phyloP scores from a whole-genome alignment of 306 rosid species.

The Vigna trinervia region DNA sequence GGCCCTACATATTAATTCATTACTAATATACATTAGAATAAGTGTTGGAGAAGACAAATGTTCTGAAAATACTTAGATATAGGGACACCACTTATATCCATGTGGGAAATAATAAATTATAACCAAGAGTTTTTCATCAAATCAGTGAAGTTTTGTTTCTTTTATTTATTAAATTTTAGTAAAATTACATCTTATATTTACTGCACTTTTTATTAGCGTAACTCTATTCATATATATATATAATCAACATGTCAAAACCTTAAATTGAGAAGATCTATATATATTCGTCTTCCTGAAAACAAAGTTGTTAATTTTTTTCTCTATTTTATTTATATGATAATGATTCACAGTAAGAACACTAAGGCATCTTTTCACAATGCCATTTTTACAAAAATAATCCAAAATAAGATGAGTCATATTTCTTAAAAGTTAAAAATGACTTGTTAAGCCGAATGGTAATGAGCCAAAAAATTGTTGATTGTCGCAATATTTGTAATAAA shows the following conservation, averaged over 20 bases:
- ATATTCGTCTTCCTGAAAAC: neutral
- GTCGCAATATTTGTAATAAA: neutral
- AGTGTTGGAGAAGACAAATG: neutral
- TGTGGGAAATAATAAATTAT: neutral
- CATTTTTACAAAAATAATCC: neutral
- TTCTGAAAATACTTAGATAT: neutral
- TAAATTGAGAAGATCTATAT: too few relatives aligned
- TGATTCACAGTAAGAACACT: neutral
- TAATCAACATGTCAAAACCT: too few relatives aligned
- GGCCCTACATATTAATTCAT: constrained; percentile 31
- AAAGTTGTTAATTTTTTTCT: neutral
- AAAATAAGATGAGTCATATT: neutral
- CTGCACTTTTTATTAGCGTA: neutral
- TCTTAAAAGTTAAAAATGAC: neutral
- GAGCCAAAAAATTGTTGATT: neutral
- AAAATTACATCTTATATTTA: too few relatives aligned
- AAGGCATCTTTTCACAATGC: neutral
- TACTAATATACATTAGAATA: neutral
- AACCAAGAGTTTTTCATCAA: neutral
- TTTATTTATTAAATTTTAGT: neutral
- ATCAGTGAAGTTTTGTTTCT: too few relatives aligned
- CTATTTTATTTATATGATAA: neutral
- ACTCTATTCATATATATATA: too few relatives aligned
- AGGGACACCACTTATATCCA: neutral
- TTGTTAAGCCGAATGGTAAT: neutral